phyloP scores from a whole-genome alignment of 139 green algal species.

The Tetradesmus lagerheimii region DNA sequence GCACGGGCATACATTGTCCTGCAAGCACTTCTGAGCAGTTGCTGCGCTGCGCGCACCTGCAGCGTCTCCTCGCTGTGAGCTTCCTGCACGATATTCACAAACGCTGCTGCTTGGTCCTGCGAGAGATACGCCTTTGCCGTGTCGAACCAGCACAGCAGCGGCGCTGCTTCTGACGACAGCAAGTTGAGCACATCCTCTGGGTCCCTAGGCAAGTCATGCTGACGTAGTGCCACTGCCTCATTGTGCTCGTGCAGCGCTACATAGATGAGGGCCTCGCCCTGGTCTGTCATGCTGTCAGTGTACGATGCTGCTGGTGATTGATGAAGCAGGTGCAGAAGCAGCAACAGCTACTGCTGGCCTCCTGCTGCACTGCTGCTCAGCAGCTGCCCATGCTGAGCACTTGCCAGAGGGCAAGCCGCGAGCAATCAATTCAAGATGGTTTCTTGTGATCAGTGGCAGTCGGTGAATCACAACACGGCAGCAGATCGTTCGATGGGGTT shows the following conservation, averaged over 20 bases:
- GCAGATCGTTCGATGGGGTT: background rate
- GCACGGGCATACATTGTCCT: background rate
- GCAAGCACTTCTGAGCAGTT: background rate
- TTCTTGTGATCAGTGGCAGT: background rate
- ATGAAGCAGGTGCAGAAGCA: background rate
- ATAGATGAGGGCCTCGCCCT: slow-evolving; percentile 12
- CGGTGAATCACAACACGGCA: background rate
- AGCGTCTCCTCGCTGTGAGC: slow-evolving; percentile 6
- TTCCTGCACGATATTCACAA: background rate
- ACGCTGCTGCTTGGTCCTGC: slow-evolving; percentile 36
- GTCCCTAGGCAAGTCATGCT: slow-evolving; percentile 68
- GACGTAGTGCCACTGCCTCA: slow-evolving; percentile 68
- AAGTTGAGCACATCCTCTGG: slow-evolving; percentile 77
- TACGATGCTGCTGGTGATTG: background rate
- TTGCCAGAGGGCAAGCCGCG: background rate
- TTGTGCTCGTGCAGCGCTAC: slow-evolving; percentile 45
- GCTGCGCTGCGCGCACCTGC: background rate
- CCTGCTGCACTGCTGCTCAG: slow-evolving; percentile 6
- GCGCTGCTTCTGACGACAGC: slow-evolving; percentile 75
- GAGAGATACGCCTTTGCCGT: slow-evolving; percentile 78
- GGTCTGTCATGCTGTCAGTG: background rate
- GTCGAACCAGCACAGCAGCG: slow-evolving; percentile 79
- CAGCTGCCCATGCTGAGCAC: background rate
- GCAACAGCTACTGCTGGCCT: slow-evolving; percentile 1
- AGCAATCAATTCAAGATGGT: background rate